These are phyloP conservation scores for Trichoderma lentiforme DNA, from an alignment of 2,329 filamentous ascomycete species.

Conservation along the genomic window DNA sequence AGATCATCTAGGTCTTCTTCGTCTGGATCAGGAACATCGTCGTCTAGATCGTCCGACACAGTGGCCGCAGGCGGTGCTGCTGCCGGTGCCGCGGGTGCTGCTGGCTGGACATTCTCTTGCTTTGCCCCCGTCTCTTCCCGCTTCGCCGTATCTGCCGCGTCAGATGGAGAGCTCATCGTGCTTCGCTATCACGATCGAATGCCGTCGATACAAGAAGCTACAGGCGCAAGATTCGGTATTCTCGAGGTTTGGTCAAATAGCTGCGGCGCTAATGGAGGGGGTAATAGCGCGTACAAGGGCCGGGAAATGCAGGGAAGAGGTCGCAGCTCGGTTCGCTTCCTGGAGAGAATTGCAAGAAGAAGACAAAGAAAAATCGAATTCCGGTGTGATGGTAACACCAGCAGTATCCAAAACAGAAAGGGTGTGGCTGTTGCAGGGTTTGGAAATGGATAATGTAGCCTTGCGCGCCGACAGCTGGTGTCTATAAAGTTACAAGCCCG, in stretches of 20 bases:
- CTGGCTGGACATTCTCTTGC: conserved; percentile 14
- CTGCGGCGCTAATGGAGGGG: conserved; percentile 15
- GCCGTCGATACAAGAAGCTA: conserved; percentile 4
- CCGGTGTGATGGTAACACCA: not conserved
- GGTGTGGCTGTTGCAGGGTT: not conserved
- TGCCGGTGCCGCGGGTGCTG: not conserved
- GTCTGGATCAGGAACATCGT: conserved; percentile 79
- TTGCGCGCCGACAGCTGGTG: not conserved
- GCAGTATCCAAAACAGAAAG: not conserved
- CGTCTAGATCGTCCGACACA: conserved; percentile 37
- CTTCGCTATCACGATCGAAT: conserved; percentile 21
- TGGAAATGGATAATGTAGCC: not conserved
- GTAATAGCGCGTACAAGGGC: not conserved
- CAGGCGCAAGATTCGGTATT: conserved; percentile 19
- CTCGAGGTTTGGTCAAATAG: not conserved
- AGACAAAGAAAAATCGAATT: not conserved
- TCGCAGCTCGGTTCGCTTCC: not conserved
- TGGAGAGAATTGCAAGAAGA: not conserved
- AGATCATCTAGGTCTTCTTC: conserved; percentile 90
- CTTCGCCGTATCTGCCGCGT: conserved; percentile 24
- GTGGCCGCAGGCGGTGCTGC: conserved; percentile 2
- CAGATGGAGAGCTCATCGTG: conserved; percentile 23
- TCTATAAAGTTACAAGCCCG: not conserved
- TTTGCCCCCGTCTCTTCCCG: conserved; percentile 21
- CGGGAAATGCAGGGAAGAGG: not conserved